Evolutionary conservation across 2,329 filamentous ascomycete genomes (phyloP), one percentile per base, ranked within the genome.

Genomic region (Fusarium coffeatum): DNA sequence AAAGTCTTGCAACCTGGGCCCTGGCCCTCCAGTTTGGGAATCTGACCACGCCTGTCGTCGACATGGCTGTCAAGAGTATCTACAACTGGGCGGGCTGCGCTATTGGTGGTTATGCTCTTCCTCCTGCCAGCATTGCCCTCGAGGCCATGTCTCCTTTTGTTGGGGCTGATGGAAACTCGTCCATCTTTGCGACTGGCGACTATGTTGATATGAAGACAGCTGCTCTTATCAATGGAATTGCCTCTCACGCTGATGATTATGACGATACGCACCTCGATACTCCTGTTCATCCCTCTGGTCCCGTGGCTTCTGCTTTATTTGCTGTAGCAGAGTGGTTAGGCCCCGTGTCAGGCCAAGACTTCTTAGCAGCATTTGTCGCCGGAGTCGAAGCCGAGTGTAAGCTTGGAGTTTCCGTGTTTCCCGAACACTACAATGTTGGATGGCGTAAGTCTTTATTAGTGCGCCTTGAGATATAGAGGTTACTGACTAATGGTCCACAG

Each of bases 81-180:
- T 59, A 59, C 9, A 56, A 46, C 41, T 59, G 56, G 56, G 50
- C 56, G 5, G 50, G 50, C 12, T 59, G 41, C 27, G 50, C 56
- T 12, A 56, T 59, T n/a, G 50, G 49, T 20, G 50, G 56, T 16
- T 59, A 56, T 27, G 50, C 41, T 40, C 10, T 56, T 3, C 41
- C 41, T 20, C 56, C 50, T 16, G 56, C 56, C 6, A 41, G 30
- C 20, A 30, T 59, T 30, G 41, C 50, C 6, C 53, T 56, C 7
- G 8, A 59, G 11, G 50, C 56, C 5, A 59, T 25, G 15, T 34
- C 41, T 6, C 30, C 56, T 7, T 59, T 59, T 20, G 42, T 50
- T 30, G 50, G 50, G 9, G 23, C 49, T 16, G 10, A 32, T 22
- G 50, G 50, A 22, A 56, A 56, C 30, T 59, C 41, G 2, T 28